Evolutionary conservation across 306 rosid genomes (phyloP), one percentile per base, ranked within the genome.

Genomic region (Quillaja saponaria): DNA sequence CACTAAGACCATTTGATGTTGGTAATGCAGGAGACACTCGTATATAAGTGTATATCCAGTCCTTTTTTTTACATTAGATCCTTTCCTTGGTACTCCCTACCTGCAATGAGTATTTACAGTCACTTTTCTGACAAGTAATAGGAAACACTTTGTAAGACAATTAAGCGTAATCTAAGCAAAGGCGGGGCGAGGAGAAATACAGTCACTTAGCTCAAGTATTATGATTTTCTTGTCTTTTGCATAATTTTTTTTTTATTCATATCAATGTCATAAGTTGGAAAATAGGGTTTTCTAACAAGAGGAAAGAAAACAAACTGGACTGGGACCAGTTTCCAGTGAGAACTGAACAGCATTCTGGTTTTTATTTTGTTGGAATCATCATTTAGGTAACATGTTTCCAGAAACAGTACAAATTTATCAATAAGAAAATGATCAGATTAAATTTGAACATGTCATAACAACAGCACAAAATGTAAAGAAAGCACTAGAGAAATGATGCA

Each of bases 61-160:
- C 71, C n/a, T n/a, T n/a, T 11, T 33, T 9, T 25, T 37, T 35
- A 21, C 67, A 41, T 55, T 49, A 19, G 68, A 28, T 50, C 71
- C 38, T 64, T 54, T 20, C 10, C 63, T 49, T 25, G 48, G 47
- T 64, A 35, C 34, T 51, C 28, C 61, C 55, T 38, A 48, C 66
- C 65, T 76, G 77, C 61, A 71, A 54, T 59, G 65, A 66, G 18
- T 65, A 25, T 75, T 45, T 59, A 48, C 34, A 25, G 62, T 69
- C 58, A 57, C 61, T 49, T 67, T 46, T 28, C 64, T 34, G 37
- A 41, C 61, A 45, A 72, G 72, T 62, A 44, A 21, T 64, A 41
- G 58, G 34, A 78, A 73, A 49, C n/a, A 45, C 55, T 57, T 31
- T 55, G n/a, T n/a, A 38, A 33, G 75, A 51, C 38, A 17, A 3